These are phyloP conservation scores for Hypericum perforatum DNA, from an alignment of 345 rosid species.

Conservation along the genomic window DNA sequence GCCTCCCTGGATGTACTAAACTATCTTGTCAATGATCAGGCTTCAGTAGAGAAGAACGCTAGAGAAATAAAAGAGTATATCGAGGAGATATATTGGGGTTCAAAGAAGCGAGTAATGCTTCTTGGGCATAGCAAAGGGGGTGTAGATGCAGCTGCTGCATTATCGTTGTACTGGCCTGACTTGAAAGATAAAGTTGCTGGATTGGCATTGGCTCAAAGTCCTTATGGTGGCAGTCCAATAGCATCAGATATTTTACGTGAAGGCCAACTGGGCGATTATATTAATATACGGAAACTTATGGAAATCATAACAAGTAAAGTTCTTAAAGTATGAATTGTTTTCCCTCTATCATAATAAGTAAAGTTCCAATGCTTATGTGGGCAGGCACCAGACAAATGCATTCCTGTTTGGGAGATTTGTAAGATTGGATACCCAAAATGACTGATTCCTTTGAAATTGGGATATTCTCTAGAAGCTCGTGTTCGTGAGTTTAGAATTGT, in stretches of 20 bases:
- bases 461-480: too few species aligned
- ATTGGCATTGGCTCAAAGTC: constrained; percentile 80
- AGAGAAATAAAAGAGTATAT: constrained; percentile 84
- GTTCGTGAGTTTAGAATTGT: too few species aligned
- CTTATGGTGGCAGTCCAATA: constrained; percentile 90
- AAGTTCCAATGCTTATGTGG: not conserved
- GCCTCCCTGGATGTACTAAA: constrained; percentile 12
- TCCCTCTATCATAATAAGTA: not conserved
- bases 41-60: constrained; percentile 97
- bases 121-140: constrained; percentile 99
- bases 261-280: constrained; percentile 95
- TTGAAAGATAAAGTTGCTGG: constrained; percentile 96
- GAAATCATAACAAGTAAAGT: constrained; percentile 86
- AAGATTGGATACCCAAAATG: too few species aligned
- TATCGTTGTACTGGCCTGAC: constrained; percentile 72
- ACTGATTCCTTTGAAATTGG: too few species aligned
- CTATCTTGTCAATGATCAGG: constrained; percentile 34
- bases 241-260: constrained; percentile 89
- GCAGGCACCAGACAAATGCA: too few species aligned
- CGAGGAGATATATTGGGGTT: constrained; percentile 95
- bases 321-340: constrained; percentile 49
- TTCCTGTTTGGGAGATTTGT: too few species aligned
- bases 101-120: constrained; percentile 76
- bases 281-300: constrained; percentile 68
- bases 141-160: constrained; percentile 90